phyloP scores from a whole-genome alignment of 169 alveolate species.

The Eimeria sp. region DNA sequence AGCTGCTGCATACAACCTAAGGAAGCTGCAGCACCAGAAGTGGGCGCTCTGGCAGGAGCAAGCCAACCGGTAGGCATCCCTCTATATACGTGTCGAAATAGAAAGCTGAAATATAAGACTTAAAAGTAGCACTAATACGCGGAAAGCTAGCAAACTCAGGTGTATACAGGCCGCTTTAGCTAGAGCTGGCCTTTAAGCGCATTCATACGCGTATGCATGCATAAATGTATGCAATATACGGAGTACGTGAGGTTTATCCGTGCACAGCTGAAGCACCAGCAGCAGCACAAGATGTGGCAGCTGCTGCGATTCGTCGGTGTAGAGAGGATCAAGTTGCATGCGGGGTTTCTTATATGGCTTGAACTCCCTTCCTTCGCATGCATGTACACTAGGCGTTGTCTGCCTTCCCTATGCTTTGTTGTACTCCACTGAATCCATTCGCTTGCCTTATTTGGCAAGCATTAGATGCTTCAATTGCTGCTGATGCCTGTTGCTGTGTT shows the following conservation, averaged over 20 bases:
- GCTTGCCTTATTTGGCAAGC: background rate
- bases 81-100: background rate
- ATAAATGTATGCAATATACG: background rate
- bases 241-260: too few relatives aligned
- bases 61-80: slow-evolving; percentile 75
- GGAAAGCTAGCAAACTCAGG: background rate
- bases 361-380: background rate
- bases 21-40: slow-evolving; percentile 80
- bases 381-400: background rate
- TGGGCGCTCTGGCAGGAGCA: slow-evolving; percentile 79
- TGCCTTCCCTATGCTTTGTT: background rate
- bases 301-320: background rate
- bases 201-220: background rate
- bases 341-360: background rate
- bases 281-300: background rate
- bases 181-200: background rate
- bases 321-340: background rate
- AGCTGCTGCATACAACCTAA: slow-evolving; percentile 75
- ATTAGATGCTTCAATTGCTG: background rate
- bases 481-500: background rate
- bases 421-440: background rate
- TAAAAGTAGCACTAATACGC: background rate
- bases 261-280: background rate
- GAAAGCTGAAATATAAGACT: background rate
- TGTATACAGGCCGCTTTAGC: background rate